Evolutionary conservation across 2,329 filamentous ascomycete genomes (phyloP).

Genomic region (Phialemonium atrogriseum): DNA sequence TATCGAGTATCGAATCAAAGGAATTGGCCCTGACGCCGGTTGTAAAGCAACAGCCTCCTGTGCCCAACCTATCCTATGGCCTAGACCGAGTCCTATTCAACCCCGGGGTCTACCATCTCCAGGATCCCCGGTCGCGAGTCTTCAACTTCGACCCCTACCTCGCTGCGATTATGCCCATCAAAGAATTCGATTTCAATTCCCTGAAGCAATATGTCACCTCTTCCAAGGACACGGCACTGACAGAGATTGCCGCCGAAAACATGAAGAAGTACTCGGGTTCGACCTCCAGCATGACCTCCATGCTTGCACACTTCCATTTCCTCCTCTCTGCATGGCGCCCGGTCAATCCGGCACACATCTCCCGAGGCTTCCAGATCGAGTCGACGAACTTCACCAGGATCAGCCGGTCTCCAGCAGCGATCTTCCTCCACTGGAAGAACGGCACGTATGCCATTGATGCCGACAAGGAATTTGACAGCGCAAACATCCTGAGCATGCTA

Average conservation of each 20-base stretch:
- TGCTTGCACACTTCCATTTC: conserved; percentile 86
- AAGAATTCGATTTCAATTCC: conserved; percentile 85
- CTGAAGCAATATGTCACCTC: conserved; percentile 86
- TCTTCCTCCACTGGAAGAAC: conserved; percentile 75
- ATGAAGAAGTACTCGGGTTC: conserved; percentile 83
- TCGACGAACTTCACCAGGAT: conserved; percentile 63
- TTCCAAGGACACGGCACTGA: conserved; percentile 68
- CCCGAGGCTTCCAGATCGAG: conserved; percentile 55
- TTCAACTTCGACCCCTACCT: conserved; percentile 98
- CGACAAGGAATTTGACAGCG: conserved; percentile 82
- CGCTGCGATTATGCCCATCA: conserved; percentile 83
- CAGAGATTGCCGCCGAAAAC: conserved; percentile 56
- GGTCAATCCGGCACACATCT: conserved; percentile 59
- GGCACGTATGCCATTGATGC: conserved; percentile 91
- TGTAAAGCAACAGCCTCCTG: conserved; percentile 23
- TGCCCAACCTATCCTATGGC: conserved; percentile 62
- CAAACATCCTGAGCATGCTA: conserved; percentile 82
- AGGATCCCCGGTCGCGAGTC: conserved; percentile 78
- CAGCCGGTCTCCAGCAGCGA: conserved; percentile 63
- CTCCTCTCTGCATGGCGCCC: conserved; percentile 77
- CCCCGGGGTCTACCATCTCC: conserved; percentile 81
- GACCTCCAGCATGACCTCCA: conserved; percentile 90
- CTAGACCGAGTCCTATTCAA: conserved; percentile 93
- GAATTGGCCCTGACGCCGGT: conserved; percentile 22
- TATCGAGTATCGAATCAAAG: conserved; percentile 17